Evolutionary conservation across 805 yeast genomes (phyloP).

Genomic region (Maudiozyma bulderi): DNA sequence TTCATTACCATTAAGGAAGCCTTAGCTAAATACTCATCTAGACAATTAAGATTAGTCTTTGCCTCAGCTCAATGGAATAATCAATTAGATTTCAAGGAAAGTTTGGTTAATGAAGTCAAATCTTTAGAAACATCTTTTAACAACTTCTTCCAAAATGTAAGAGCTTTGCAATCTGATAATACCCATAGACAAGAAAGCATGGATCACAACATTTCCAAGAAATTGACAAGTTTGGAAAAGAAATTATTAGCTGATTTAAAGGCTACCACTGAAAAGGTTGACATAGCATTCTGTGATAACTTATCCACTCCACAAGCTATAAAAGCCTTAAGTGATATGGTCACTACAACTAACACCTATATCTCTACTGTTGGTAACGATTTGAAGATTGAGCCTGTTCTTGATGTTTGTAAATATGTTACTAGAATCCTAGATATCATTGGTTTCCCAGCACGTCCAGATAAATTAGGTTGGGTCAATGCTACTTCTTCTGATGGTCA

Average conservation of each 20-base stretch:
- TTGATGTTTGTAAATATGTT: slow-evolving; percentile 57
- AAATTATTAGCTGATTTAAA: slow-evolving; percentile 42
- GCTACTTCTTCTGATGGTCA: slow-evolving; percentile 10
- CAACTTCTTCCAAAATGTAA: slow-evolving; percentile 78
- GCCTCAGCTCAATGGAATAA: slow-evolving; percentile 89
- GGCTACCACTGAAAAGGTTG: slow-evolving; percentile 48
- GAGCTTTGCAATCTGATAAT: slow-evolving; percentile 68
- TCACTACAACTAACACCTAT: slow-evolving; percentile 64
- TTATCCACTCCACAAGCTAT: slow-evolving; percentile 71
- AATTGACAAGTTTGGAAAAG: slow-evolving; percentile 46
- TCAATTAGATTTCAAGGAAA: slow-evolving; percentile 84
- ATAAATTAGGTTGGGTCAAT: slow-evolving; percentile 74
- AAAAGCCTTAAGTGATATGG: slow-evolving; percentile 54
- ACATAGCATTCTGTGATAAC: slow-evolving; percentile 81
- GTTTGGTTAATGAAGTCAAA: slow-evolving; percentile 65
- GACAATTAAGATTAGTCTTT: slow-evolving; percentile 86
- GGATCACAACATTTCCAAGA: slow-evolving; percentile 49
- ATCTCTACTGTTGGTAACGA: slow-evolving; percentile 45
- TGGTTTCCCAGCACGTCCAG: slow-evolving; percentile 67
- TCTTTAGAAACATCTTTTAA: slow-evolving; percentile 63
- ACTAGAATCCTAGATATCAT: slow-evolving; percentile 59
- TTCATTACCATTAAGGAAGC: slow-evolving; percentile 94
- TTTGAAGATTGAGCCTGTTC: slow-evolving; percentile 54
- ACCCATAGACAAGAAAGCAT: slow-evolving; percentile 35
- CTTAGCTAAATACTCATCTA: slow-evolving; percentile 52